phyloP scores from a whole-genome alignment of 2,329 filamentous ascomycete genomes.

The Microsporum audouinii region DNA sequence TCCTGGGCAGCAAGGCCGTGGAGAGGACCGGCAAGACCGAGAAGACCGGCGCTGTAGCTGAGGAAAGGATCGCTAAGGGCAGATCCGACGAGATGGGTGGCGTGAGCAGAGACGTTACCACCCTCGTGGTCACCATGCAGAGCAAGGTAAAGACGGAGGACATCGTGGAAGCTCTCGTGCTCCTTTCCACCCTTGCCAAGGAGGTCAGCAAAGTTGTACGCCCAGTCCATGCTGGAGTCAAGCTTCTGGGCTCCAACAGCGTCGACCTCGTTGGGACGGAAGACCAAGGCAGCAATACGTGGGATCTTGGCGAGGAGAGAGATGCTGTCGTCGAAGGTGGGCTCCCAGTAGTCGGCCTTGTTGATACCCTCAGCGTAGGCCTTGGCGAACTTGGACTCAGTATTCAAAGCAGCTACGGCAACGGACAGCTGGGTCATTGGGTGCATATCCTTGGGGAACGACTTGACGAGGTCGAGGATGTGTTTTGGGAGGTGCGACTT shows the following conservation, averaged over 20 bases:
- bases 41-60: slow-evolving; percentile 88
- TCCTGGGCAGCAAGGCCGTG: slow-evolving; percentile 93
- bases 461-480: slow-evolving; percentile 76
- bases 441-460: slow-evolving; percentile 80
- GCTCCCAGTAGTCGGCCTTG: slow-evolving; percentile 98
- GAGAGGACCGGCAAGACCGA: slow-evolving; percentile 87
- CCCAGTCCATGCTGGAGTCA: slow-evolving; percentile 84
- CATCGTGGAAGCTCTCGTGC: slow-evolving; percentile 87
- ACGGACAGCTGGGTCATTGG: slow-evolving; percentile 98
- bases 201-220: slow-evolving; percentile 96
- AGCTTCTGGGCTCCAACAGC: slow-evolving; percentile 61
- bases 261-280: slow-evolving; percentile 72
- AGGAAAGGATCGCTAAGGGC: slow-evolving; percentile 92
- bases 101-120: slow-evolving; percentile 90
- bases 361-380: slow-evolving; percentile 80
- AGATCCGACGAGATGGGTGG: slow-evolving; percentile 89
- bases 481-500: slow-evolving; percentile 73
- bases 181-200: slow-evolving; percentile 74
- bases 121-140: slow-evolving; percentile 98
- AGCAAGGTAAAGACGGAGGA: slow-evolving; percentile 85
- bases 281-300: slow-evolving; percentile 93
- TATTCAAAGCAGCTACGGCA: slow-evolving; percentile 88
- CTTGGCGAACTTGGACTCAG: slow-evolving; percentile 86
- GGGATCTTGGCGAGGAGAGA: slow-evolving; percentile 90
- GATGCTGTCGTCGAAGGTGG: slow-evolving; percentile 91